Evolutionary conservation across 2,329 filamentous ascomycete species (phyloP).

Genomic region (Hymenoscyphus salicellus): DNA sequence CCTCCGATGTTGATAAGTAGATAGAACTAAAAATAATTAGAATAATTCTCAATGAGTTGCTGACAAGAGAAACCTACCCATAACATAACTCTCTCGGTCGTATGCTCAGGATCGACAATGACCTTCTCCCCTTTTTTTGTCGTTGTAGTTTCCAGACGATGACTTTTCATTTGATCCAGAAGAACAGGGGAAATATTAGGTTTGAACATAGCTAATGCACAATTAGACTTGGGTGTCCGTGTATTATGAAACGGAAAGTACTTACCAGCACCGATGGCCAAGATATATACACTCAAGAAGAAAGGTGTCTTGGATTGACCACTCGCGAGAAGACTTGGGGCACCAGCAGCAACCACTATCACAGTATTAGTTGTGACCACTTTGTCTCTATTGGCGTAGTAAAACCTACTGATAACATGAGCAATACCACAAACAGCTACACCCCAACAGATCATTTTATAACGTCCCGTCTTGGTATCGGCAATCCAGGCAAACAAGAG

Average conservation of each 20-base stretch:
- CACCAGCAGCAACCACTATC: constrained; percentile 40
- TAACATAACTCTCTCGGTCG: constrained; percentile 45
- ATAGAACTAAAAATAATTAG: constrained; percentile 51
- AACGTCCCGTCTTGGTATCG: constrained; percentile 64
- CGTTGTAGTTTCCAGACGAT: constrained; percentile 39
- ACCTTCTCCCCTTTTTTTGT: constrained; percentile 57
- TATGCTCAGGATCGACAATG: constrained; percentile 58
- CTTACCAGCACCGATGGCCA: constrained; percentile 33
- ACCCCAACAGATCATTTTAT: constrained; percentile 53
- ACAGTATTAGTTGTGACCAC: not conserved
- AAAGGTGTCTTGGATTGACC: constrained; percentile 60
- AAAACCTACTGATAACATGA: constrained; percentile 41
- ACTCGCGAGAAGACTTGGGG: constrained; percentile 38
- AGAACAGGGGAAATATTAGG: constrained; percentile 63
- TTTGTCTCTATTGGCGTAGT: not conserved
- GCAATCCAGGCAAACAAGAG: constrained; percentile 53
- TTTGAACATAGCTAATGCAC: constrained; percentile 64
- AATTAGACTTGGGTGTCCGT: constrained; percentile 48
- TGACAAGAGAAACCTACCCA: constrained; percentile 16
- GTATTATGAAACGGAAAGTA: constrained; percentile 31
- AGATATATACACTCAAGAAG: constrained; percentile 28
- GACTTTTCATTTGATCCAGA: constrained; percentile 52
- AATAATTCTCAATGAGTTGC: not conserved
- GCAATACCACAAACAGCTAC: constrained; percentile 57
- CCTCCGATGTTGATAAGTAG: constrained; percentile 67